A percentile compares a stretch with the other conserved stretches of the same genome.
Conservation (phyloP, 1,284 basidiomycete species). For the Vanrija sp. region DNA sequence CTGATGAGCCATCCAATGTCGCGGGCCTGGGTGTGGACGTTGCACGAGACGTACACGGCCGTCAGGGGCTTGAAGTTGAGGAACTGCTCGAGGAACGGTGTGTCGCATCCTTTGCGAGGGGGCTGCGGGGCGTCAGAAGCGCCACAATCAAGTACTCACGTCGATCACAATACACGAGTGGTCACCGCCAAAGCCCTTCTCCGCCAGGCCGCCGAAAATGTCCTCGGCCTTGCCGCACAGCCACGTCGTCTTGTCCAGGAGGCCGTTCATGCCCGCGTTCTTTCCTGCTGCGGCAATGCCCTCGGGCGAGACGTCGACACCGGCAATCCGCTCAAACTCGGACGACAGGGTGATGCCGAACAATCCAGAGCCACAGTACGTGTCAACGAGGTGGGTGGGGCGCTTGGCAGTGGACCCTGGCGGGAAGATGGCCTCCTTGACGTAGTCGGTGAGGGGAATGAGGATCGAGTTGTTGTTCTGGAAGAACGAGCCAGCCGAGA, state of each 20-base stretch:
- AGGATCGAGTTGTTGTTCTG: conserved; percentile 97
- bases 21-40: conserved; percentile 59
- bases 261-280: conserved; percentile 73
- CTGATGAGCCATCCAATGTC: conserved; percentile 19
- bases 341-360: conserved; percentile 85
- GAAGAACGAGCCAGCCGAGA: conserved; percentile 86
- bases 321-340: conserved; percentile 73
- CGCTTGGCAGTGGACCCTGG: conserved; percentile 19
- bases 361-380: conserved; percentile 83
- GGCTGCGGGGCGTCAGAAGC: conserved; percentile 54
- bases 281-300: conserved; percentile 74
- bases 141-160: conserved; percentile 30
- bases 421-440: conserved; percentile 67
- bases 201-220: conserved; percentile 51
- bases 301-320: conserved; percentile 74
- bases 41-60: conserved; percentile 90
- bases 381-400: conserved; percentile 81
- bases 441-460: conserved; percentile 73
- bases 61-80: conserved; percentile 64
- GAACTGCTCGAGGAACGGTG: conserved; percentile 73
- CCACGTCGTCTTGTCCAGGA: conserved; percentile 48
- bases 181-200: conserved; percentile 35
- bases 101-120: conserved; percentile 85
- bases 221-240: conserved; percentile 56
- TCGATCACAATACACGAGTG: conserved; percentile 47